A percentile compares a stretch with the other conserved stretches of the same genome.
These are phyloP conservation scores for Wickerhamomyces chaumierensis DNA, from an alignment of 805 yeast species.

Conservation along the genomic window DNA sequence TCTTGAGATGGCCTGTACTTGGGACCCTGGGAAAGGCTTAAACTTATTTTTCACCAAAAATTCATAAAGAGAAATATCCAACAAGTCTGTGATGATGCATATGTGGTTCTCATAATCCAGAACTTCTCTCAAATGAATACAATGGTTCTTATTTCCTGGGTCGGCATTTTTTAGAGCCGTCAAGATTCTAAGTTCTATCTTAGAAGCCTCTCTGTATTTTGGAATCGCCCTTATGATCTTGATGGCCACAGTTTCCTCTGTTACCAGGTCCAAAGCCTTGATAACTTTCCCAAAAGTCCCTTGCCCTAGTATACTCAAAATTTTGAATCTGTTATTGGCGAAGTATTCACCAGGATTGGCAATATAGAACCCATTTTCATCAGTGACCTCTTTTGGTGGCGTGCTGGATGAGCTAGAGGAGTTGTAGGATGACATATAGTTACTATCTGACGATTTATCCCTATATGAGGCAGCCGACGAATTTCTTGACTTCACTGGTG, in stretches of 20 bases:
- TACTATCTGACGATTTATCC: neutral
- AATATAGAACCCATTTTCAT: constrained; percentile 58
- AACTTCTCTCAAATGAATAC: constrained; percentile 80
- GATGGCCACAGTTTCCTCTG: constrained; percentile 60
- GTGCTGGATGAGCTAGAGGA: constrained; percentile 6
- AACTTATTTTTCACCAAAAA: constrained; percentile 77
- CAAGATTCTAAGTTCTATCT: constrained; percentile 79
- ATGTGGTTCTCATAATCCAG: constrained; percentile 91
- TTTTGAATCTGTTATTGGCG: constrained; percentile 63
- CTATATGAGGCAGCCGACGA: constrained; percentile 3
- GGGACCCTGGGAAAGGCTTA: constrained; percentile 89
- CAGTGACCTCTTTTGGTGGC: constrained; percentile 11
- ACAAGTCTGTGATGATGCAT: constrained; percentile 82
- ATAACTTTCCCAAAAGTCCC: constrained; percentile 91
- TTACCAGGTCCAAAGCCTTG: constrained; percentile 60
- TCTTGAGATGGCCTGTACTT: constrained; percentile 77
- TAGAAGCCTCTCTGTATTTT: constrained; percentile 91
- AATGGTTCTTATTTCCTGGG: constrained; percentile 53
- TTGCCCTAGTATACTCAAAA: constrained; percentile 67
- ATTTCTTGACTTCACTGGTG: constrained; percentile 1
- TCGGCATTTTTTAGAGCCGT: constrained; percentile 61
- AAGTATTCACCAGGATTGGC: constrained; percentile 46
- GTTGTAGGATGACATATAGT: neutral
- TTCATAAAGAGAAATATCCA: constrained; percentile 80
- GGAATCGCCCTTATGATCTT: constrained; percentile 88